These are phyloP conservation scores for Powellomyces hirtus DNA, from an alignment of 192 early-diverging fungal species.

Conservation along the genomic window DNA sequence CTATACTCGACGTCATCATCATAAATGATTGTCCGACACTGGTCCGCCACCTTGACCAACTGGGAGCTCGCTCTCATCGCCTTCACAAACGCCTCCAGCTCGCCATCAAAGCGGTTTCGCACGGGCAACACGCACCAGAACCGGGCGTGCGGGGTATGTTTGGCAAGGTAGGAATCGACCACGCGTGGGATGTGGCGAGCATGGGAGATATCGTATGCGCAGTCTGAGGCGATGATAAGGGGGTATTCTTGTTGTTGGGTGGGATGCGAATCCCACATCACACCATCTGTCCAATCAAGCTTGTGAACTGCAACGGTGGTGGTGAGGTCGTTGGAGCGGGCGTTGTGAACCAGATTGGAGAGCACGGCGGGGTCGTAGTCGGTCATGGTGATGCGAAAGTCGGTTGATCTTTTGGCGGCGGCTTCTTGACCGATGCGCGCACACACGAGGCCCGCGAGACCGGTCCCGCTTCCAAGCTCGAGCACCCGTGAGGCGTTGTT, in stretches of 20 bases:
- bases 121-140: slow-evolving; percentile 8
- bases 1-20: neutral
- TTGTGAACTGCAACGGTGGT: neutral
- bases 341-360: slow-evolving; percentile 15
- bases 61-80: neutral
- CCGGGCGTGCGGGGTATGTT: neutral
- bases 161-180: neutral
- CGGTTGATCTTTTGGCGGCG: too few relatives aligned
- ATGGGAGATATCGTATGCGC: slow-evolving; percentile 5
- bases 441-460: slow-evolving; percentile 26
- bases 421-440: neutral
- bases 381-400: slow-evolving; percentile 3
- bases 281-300: slow-evolving; percentile 27
- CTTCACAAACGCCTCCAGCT: slow-evolving; percentile 6
- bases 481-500: slow-evolving; percentile 10
- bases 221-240: slow-evolving; percentile 17
- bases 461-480: slow-evolving; percentile 37
- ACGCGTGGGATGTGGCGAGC: neutral
- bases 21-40: neutral
- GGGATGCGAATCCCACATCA: neutral
- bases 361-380: slow-evolving; percentile 35
- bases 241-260: neutral
- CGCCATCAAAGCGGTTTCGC: slow-evolving; percentile 3
- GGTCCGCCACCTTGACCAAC: neutral
- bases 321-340: slow-evolving; percentile 12